Evolutionary conservation across 2,329 filamentous ascomycete genomes (phyloP).

Genomic region (Curvularia verruculosa): DNA sequence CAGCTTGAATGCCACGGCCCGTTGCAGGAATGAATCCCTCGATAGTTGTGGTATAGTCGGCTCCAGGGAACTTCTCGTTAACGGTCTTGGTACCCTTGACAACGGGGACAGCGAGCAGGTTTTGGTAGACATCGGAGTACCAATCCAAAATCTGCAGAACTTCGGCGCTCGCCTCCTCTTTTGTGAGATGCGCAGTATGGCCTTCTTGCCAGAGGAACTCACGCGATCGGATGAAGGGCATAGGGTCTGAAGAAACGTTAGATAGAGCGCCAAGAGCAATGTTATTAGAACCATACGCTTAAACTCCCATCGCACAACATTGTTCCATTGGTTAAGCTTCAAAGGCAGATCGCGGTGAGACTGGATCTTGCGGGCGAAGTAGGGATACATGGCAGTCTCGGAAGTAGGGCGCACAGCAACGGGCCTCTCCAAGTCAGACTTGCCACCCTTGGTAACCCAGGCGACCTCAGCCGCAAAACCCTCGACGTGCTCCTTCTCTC

Average conservation of each 20-base stretch:
- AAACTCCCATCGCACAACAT: conserved; percentile 92
- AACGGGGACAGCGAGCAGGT: conserved; percentile 92
- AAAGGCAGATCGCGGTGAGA: conserved; percentile 93
- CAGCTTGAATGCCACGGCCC: conserved; percentile 94
- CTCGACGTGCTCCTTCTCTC: conserved; percentile 95
- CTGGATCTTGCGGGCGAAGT: conserved; percentile 96
- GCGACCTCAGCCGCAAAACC: conserved; percentile 93
- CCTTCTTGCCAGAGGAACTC: conserved; percentile 99
- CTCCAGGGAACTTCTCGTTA: conserved; percentile 97
- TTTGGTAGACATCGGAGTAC: conserved; percentile 90
- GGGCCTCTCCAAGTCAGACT: conserved; percentile 86
- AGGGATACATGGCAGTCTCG: conserved; percentile 89
- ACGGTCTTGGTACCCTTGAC: conserved; percentile 94
- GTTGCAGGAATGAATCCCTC: conserved; percentile 97
- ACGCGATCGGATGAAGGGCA: conserved; percentile 80
- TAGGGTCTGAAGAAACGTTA: conserved; percentile 50
- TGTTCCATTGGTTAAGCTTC: conserved; percentile 98
- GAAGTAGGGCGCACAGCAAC: conserved; percentile 73
- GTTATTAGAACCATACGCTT: conserved; percentile 61
- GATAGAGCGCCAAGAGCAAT: background rate
- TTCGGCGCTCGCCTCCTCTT: conserved; percentile 80
- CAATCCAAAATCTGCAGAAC: conserved; percentile 92
- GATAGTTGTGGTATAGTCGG: conserved; percentile 94
- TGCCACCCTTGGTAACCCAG: conserved; percentile 89
- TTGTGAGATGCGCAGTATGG: conserved; percentile 88